phyloP scores from a whole-genome alignment of 176 grass and related monocot genomes.

The Phoenix roebelenii region DNA sequence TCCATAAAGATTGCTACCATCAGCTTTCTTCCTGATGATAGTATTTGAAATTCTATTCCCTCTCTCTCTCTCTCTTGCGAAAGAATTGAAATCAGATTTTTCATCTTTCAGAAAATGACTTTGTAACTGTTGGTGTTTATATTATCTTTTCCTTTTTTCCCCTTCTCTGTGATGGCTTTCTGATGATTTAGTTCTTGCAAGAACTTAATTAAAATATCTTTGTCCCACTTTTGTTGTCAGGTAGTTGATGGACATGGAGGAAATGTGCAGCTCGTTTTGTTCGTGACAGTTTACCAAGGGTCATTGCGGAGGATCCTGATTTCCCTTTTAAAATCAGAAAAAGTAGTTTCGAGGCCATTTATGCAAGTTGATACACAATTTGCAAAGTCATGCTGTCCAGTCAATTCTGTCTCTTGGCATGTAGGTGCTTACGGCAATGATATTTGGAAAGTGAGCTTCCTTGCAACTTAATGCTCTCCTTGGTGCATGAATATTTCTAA shows the following conservation, averaged over 20 bases:
- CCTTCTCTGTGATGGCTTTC: not conserved
- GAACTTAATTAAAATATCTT: too few relatives aligned
- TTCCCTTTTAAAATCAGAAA: slow-evolving; percentile 90
- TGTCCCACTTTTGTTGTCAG: slow-evolving; percentile 14
- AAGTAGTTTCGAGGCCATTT: slow-evolving; percentile 62
- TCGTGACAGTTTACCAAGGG: slow-evolving; percentile 74
- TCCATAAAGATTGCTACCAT: too few relatives aligned
- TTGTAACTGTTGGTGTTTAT: too few relatives aligned
- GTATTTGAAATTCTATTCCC: too few relatives aligned
- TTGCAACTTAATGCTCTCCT: not conserved
- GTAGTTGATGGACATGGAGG: slow-evolving; percentile 93
- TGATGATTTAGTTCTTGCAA: not conserved
- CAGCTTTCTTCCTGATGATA: too few relatives aligned
- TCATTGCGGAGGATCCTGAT: slow-evolving; percentile 74
- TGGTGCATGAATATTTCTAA: not conserved
- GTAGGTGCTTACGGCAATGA: slow-evolving; percentile 74
- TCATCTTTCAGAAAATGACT: too few relatives aligned
- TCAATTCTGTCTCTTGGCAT: slow-evolving; percentile 55
- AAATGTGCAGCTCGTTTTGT: slow-evolving; percentile 84
- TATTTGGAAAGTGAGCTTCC: slow-evolving; percentile 57
- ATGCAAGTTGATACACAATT: slow-evolving; percentile 75
- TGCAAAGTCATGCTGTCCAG: slow-evolving; percentile 45
- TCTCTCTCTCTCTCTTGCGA: too few relatives aligned
- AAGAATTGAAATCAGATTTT: too few relatives aligned
- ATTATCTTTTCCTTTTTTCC: too few relatives aligned